phyloP scores from a whole-genome alignment of 352 stramenopile species.

The Phytopythium montanum region DNA sequence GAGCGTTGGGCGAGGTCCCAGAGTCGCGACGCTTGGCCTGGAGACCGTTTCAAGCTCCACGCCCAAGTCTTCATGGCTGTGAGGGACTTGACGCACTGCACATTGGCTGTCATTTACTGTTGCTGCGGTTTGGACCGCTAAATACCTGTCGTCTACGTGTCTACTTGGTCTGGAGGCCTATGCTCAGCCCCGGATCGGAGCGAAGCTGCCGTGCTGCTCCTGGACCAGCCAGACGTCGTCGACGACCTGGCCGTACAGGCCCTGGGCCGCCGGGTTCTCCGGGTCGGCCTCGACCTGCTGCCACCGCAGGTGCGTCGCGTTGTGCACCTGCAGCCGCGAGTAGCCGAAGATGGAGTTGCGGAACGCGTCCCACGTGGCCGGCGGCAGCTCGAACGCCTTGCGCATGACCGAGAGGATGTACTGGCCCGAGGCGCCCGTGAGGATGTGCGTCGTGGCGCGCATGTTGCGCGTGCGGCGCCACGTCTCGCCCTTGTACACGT shows the following conservation, averaged over 20 bases:
- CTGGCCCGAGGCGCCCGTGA: constrained; percentile 86
- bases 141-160: constrained; percentile 1
- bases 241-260: constrained; percentile 74
- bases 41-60: background rate
- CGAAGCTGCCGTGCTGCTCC: constrained; percentile 87
- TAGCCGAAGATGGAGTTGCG: constrained; percentile 89
- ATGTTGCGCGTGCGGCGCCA: constrained; percentile 76
- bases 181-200: constrained; percentile 8
- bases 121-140: background rate
- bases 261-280: constrained; percentile 66
- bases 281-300: constrained; percentile 83
- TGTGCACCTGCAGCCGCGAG: constrained; percentile 77
- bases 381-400: constrained; percentile 66
- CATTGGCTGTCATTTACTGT: background rate
- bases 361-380: constrained; percentile 73
- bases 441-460: constrained; percentile 84
- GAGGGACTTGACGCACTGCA: background rate
- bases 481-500: constrained; percentile 68
- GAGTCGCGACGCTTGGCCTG: background rate
- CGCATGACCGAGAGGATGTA: constrained; percentile 77
- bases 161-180: background rate
- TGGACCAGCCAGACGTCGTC: constrained; percentile 91
- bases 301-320: constrained; percentile 88
- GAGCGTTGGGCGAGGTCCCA: background rate
- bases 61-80: too few species aligned